Conservation (phyloP, 257 asterid species). For the Marsdenia floribunda region DNA sequence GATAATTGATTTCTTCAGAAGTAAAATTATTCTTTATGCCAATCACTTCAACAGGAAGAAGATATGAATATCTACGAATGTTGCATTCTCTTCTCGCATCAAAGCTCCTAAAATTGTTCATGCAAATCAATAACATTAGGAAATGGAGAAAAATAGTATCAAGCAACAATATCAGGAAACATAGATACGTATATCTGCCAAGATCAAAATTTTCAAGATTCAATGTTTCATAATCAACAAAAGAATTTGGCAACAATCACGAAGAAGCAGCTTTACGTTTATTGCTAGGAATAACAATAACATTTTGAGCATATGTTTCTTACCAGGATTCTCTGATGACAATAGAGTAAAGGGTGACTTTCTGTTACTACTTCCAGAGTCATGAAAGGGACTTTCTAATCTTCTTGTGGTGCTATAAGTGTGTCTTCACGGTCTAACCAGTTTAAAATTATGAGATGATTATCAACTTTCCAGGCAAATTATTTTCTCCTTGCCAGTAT, state of each 20-base stretch:
- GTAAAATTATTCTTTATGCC: constrained; percentile 56
- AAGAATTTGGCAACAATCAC: not conserved
- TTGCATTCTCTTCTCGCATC: constrained; percentile 84
- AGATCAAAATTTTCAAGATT: not conserved
- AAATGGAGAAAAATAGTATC: not conserved
- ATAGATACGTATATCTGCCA: not conserved
- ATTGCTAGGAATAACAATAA: constrained; percentile 1
- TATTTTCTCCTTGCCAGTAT: no score
- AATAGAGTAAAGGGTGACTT: not conserved
- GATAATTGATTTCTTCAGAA: constrained; percentile 56
- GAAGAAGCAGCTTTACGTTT: not conserved
- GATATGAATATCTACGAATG: constrained; percentile 80
- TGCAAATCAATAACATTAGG: not conserved
- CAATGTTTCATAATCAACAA: constrained; percentile 1
- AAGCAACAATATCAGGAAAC: not conserved
- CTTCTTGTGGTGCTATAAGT: not conserved
- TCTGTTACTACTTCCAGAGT: not conserved
- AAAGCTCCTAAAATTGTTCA: constrained; percentile 61
- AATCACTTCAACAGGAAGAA: constrained; percentile 80
- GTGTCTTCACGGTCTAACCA: not conserved
- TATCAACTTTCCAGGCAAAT: not conserved
- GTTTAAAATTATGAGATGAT: not conserved
- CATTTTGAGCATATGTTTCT: not conserved
- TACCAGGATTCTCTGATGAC: not conserved
- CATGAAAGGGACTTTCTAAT: not conserved